Conservation (phyloP, 2,329 filamentous ascomycete species). For the Xylariales sp. region DNA sequence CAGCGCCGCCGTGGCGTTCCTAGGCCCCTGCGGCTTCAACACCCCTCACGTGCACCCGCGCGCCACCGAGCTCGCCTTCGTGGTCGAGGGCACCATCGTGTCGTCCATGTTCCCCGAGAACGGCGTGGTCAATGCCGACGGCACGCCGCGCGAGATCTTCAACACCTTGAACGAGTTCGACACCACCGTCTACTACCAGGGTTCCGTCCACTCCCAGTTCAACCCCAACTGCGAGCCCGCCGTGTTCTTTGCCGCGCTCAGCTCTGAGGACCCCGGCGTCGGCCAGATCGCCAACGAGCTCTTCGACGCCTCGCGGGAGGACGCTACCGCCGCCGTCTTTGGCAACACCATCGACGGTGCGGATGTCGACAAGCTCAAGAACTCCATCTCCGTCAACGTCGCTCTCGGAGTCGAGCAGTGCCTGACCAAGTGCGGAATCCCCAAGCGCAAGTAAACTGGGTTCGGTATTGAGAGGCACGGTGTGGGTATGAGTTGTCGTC, state of each 20-base stretch:
- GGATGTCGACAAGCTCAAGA: constrained; percentile 38
- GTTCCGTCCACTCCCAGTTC: constrained; percentile 50
- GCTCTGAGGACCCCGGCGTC: constrained; percentile 46
- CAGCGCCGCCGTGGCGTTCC: constrained; percentile 46
- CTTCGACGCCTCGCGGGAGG: constrained; percentile 36
- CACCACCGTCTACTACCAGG: constrained; percentile 51
- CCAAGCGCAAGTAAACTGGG: constrained; percentile 14
- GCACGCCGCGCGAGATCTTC: constrained; percentile 29
- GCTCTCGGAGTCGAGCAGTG: constrained; percentile 50
- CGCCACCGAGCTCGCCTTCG: constrained; percentile 47
- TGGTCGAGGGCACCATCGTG: constrained; percentile 42
- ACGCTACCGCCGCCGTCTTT: constrained; percentile 42
- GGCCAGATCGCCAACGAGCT: constrained; percentile 45
- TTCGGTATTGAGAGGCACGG: background rate
- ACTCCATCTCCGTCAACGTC: constrained; percentile 40
- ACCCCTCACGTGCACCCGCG: constrained; percentile 53
- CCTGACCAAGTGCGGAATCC: constrained; percentile 38
- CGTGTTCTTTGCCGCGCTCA: constrained; percentile 46
- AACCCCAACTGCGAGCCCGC: constrained; percentile 50
- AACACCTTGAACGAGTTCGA: constrained; percentile 36
- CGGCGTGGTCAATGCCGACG: constrained; percentile 34
- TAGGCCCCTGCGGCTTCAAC: constrained; percentile 51
- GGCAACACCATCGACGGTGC: constrained; percentile 39
- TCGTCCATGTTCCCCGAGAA: constrained; percentile 51
- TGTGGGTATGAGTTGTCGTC: background rate